Percentiles rank a stretch among this genome's conserved stretches.
phyloP scores from a whole-genome alignment of 2,329 filamentous ascomycete genomes.

The Microascus cirrosus region DNA sequence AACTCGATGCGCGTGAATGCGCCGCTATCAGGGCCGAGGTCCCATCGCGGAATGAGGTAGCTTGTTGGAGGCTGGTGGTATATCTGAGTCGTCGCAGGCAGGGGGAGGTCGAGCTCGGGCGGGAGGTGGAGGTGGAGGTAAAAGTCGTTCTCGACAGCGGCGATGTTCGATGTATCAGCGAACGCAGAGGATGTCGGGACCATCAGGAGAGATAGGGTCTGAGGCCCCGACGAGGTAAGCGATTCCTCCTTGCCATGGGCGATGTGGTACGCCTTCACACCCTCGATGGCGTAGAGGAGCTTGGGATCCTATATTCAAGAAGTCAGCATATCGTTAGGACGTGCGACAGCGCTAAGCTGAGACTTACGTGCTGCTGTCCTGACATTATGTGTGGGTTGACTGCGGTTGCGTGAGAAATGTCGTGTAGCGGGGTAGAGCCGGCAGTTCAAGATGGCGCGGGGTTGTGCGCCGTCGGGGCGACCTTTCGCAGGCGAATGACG shows the following conservation, averaged over 20 bases:
- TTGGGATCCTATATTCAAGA: slow-evolving; percentile 42
- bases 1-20: slow-evolving; percentile 94
- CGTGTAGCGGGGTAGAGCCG: not conserved
- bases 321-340: not conserved
- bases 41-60: slow-evolving; percentile 93
- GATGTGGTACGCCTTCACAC: slow-evolving; percentile 85
- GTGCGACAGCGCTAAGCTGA: not conserved
- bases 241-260: slow-evolving; percentile 74
- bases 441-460: not conserved
- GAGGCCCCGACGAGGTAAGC: slow-evolving; percentile 75
- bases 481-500: too few relatives aligned
- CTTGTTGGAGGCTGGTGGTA: slow-evolving; percentile 89
- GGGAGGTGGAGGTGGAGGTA: slow-evolving; percentile 93
- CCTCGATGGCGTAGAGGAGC: slow-evolving; percentile 61
- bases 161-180: slow-evolving; percentile 40
- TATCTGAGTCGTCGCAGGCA: slow-evolving; percentile 93
- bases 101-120: slow-evolving; percentile 83
- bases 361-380: slow-evolving; percentile 3
- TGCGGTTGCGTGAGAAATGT: not conserved
- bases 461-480: not conserved
- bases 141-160: slow-evolving; percentile 74
- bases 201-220: slow-evolving; percentile 91
- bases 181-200: slow-evolving; percentile 78
- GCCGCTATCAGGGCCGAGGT: slow-evolving; percentile 75
- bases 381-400: not conserved